phyloP scores from a whole-genome alignment of 768 basidiomycete species.

The Phaeolepiota aurea region DNA sequence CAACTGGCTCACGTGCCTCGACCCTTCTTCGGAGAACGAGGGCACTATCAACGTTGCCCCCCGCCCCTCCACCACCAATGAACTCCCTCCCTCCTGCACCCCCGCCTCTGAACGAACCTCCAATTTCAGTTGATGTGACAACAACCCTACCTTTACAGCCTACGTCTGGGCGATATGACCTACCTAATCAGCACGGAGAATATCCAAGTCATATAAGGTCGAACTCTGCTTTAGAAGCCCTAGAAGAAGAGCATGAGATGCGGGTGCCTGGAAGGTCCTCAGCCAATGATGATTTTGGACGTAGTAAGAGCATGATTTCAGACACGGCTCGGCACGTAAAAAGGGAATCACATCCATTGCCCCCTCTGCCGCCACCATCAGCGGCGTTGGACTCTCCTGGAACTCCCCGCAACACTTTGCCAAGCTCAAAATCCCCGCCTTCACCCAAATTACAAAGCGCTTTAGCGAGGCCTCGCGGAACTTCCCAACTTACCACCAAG shows the following conservation, averaged over 20 bases:
- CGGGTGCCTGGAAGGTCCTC: conserved; percentile 13
- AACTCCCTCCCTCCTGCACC: conserved; percentile 57
- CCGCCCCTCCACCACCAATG: conserved; percentile 57
- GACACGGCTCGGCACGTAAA: conserved; percentile 34
- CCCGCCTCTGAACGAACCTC: conserved; percentile 16
- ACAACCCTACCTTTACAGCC: conserved; percentile 19
- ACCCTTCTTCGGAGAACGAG: conserved; percentile 39
- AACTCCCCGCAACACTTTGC: conserved; percentile 22
- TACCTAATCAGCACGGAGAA: conserved; percentile 32
- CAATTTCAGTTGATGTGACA: too few species aligned
- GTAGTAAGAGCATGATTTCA: conserved; percentile 22
- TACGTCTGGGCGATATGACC: conserved; percentile 18
- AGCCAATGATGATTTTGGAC: conserved; percentile 17
- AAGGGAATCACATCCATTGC: conserved; percentile 57
- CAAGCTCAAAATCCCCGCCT: conserved; percentile 28
- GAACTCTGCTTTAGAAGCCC: conserved; percentile 50
- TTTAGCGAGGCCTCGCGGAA: conserved; percentile 45
- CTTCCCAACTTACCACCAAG: conserved; percentile 37
- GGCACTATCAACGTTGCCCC: conserved; percentile 50
- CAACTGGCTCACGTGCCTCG: conserved; percentile 24
- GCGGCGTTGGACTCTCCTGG: conserved; percentile 17
- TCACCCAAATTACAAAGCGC: conserved; percentile 42
- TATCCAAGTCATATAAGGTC: conserved; percentile 46
- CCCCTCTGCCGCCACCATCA: conserved; percentile 51
- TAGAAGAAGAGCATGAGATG: conserved; percentile 54